These are phyloP conservation scores for Ophiostoma triangulosporum DNA, from an alignment of 2,329 filamentous ascomycete genomes.

Conservation along the genomic window DNA sequence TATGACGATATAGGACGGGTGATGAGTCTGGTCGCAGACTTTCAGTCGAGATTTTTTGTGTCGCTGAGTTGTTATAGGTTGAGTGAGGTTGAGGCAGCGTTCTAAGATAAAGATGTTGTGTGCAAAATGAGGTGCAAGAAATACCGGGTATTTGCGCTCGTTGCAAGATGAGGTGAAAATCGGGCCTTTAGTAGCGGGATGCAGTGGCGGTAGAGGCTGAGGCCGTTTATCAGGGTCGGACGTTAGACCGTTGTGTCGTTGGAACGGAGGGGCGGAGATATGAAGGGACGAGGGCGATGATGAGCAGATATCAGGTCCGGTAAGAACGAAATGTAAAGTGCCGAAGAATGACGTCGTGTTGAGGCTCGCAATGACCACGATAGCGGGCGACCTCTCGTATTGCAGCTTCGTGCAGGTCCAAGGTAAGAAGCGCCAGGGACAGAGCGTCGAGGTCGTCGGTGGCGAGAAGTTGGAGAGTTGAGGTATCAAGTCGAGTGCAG, in stretches of 20 bases:
- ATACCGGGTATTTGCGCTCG: background rate
- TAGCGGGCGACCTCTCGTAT: background rate
- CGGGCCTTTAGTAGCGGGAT: background rate
- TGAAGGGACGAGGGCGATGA: background rate
- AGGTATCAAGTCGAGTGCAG: background rate
- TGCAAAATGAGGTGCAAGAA: background rate
- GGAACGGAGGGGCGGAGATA: background rate
- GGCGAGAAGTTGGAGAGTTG: background rate
- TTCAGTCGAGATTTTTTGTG: background rate
- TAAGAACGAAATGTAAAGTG: background rate
- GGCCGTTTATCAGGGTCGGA: background rate
- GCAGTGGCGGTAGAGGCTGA: conserved; percentile 1
- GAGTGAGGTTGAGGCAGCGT: background rate
- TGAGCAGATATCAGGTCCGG: background rate
- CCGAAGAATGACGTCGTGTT: background rate
- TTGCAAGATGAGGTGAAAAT: background rate
- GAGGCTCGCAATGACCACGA: background rate
- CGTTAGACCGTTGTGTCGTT: background rate
- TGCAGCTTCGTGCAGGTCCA: background rate
- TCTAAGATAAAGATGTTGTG: background rate
- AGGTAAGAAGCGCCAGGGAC: background rate
- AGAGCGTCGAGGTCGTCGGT: background rate
- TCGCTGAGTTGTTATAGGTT: background rate
- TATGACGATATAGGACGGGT: background rate
- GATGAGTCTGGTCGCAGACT: background rate